Evolutionary conservation across 2,329 filamentous ascomycete genomes (phyloP).

Genomic region (Aureobasidium sp.): DNA sequence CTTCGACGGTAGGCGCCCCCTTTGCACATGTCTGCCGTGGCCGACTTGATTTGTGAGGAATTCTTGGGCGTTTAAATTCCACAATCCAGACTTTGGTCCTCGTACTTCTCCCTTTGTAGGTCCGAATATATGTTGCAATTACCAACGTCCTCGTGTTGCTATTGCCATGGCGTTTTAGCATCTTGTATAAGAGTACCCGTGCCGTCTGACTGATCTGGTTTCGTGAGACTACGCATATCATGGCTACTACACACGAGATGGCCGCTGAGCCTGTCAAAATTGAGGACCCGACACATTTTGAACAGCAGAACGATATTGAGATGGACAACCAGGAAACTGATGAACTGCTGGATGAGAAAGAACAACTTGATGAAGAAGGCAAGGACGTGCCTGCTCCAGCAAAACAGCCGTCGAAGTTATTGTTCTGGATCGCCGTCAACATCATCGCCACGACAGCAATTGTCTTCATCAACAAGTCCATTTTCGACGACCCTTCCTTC

Average conservation of each 20-base stretch:
- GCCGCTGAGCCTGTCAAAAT: neutral
- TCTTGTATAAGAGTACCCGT: neutral
- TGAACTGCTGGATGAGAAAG: neutral
- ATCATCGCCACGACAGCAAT: conserved; percentile 17
- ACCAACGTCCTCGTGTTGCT: neutral
- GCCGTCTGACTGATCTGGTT: neutral
- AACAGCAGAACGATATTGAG: neutral
- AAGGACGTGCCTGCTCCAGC: neutral
- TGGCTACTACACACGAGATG: neutral
- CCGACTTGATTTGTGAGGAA: neutral
- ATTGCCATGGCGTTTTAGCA: neutral
- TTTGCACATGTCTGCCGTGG: neutral
- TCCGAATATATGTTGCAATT: neutral
- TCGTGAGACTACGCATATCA: neutral
- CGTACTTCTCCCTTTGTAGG: conserved; percentile 1
- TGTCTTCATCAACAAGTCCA: conserved; percentile 18
- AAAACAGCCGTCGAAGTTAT: neutral
- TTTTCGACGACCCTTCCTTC: conserved; percentile 16
- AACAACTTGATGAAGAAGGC: neutral
- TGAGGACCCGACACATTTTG: neutral
- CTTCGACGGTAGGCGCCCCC: neutral
- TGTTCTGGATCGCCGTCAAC: conserved; percentile 17
- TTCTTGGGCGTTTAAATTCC: neutral
- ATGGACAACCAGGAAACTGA: neutral
- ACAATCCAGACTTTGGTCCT: neutral